phyloP scores from a whole-genome alignment of 768 basidiomycete species.

The Suillus weaverae region DNA sequence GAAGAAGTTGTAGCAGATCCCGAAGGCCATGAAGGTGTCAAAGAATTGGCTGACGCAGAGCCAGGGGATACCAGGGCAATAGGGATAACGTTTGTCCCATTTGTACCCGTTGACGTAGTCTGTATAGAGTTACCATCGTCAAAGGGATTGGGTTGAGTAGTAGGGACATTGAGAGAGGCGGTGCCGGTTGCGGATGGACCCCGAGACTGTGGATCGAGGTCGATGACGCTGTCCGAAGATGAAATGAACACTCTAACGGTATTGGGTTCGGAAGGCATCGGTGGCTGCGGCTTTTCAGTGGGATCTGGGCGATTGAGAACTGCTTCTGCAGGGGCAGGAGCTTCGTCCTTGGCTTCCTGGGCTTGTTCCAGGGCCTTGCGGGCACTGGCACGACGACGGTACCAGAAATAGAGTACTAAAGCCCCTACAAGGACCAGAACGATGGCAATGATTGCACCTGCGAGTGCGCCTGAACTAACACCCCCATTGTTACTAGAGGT shows the following conservation, averaged over 20 bases:
- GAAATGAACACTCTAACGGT: conserved; percentile 50
- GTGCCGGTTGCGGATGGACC: conserved; percentile 20
- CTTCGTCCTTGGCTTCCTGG: conserved; percentile 51
- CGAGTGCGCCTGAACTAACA: conserved; percentile 68
- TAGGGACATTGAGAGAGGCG: conserved; percentile 12
- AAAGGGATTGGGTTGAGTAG: conserved; percentile 62
- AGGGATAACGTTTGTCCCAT: conserved; percentile 83
- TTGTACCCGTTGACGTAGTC: conserved; percentile 69
- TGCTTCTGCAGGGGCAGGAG: conserved; percentile 71
- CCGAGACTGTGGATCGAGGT: conserved; percentile 57
- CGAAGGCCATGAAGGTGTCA: conserved; percentile 36
- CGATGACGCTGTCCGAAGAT: conserved; percentile 52
- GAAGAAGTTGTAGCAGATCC: conserved; percentile 28
- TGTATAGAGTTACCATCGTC: conserved; percentile 78
- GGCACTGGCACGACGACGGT: conserved; percentile 56
- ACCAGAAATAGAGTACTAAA: conserved; percentile 57
- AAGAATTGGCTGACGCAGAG: conserved; percentile 29
- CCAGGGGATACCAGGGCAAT: conserved; percentile 76
- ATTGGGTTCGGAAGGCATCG: conserved; percentile 35
- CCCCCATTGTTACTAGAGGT: conserved; percentile 29
- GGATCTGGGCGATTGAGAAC: conserved; percentile 86
- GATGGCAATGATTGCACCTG: conserved; percentile 68
- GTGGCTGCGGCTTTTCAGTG: conserved; percentile 54
- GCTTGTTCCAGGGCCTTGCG: conserved; percentile 33
- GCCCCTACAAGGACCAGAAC: conserved; percentile 58